Percentiles rank a stretch among this genome's conserved stretches.
These are phyloP conservation scores for Xylaria telfairii DNA, from an alignment of 495 filamentous ascomycete species.

Conservation along the genomic window DNA sequence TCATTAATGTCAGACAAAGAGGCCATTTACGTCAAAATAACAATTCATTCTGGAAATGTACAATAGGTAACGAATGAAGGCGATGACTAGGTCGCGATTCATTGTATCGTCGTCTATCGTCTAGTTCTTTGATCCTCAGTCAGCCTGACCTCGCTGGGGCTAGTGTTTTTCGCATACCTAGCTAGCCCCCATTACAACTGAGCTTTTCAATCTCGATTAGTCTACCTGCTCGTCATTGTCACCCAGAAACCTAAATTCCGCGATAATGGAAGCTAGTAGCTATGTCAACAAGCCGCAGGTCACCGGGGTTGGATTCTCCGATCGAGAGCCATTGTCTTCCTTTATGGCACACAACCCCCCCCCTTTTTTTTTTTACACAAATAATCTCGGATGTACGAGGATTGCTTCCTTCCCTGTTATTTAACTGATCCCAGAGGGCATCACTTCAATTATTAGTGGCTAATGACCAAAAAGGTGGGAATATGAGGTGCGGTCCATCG, in stretches of 20 bases:
- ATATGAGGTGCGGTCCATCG: not conserved
- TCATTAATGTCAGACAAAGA: not conserved
- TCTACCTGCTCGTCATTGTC: conserved; percentile 29
- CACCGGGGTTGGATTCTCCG: conserved; percentile 53
- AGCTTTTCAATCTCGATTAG: conserved; percentile 17
- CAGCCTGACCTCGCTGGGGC: too few relatives aligned
- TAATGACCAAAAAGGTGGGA: not conserved
- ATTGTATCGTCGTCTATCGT: too few relatives aligned
- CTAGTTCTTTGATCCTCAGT: not conserved
- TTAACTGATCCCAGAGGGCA: too few relatives aligned
- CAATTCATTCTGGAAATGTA: not conserved
- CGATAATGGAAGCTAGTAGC: not conserved
- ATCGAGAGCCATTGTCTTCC: conserved; percentile 37
- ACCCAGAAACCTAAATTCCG: not conserved
- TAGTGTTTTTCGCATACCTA: not conserved
- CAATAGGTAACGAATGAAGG: not conserved
- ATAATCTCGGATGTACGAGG: too few relatives aligned
- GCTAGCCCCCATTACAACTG: not conserved
- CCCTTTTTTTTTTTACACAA: too few relatives aligned
- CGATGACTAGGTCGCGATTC: too few relatives aligned
- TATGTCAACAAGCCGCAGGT: conserved; percentile 34
- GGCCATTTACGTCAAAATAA: not conserved
- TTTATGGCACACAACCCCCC: too few relatives aligned
- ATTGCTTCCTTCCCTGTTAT: too few relatives aligned
- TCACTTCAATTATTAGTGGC: not conserved